These are phyloP conservation scores for Monosporascus sp. DNA, from an alignment of 2,329 filamentous ascomycete species.

Conservation along the genomic window DNA sequence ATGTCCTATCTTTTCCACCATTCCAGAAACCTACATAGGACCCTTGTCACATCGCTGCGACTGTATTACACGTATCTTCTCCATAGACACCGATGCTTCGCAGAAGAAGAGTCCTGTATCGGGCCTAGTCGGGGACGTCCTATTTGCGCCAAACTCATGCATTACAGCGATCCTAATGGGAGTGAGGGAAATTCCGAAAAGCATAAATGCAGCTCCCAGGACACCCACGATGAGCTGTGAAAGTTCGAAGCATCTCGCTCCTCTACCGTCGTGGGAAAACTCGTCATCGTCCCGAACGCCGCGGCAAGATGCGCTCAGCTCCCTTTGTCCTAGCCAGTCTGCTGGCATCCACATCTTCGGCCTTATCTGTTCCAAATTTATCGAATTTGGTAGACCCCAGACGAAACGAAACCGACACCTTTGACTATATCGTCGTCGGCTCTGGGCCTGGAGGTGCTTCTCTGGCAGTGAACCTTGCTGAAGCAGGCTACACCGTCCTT, in stretches of 20 bases:
- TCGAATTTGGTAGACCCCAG: not conserved
- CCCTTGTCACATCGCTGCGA: no score
- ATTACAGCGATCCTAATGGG: no score
- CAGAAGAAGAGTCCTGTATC: no score
- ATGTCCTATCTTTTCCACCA: no score
- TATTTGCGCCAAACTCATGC: no score
- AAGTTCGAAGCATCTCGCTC: not conserved
- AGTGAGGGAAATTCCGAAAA: no score
- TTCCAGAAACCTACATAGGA: no score
- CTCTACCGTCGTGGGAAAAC: not conserved
- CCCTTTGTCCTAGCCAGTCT: not conserved
- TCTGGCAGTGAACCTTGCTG: slow-evolving; percentile 44
- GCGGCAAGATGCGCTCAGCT: not conserved
- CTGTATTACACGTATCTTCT: no score
- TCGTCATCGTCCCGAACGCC: not conserved
- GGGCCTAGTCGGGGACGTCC: no score
- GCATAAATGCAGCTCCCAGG: no score
- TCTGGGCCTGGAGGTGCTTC: slow-evolving; percentile 47
- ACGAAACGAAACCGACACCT: not conserved
- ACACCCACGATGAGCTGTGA: not conserved
- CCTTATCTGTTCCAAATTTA: not conserved
- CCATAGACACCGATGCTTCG: no score
- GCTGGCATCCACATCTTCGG: not conserved
- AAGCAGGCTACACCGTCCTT: slow-evolving; percentile 46
- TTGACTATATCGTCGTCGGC: slow-evolving; percentile 44